Evolutionary conservation across 805 yeast species (phyloP), one percentile per base, ranked within the genome.

Genomic region (Kuraishia floccosa): DNA sequence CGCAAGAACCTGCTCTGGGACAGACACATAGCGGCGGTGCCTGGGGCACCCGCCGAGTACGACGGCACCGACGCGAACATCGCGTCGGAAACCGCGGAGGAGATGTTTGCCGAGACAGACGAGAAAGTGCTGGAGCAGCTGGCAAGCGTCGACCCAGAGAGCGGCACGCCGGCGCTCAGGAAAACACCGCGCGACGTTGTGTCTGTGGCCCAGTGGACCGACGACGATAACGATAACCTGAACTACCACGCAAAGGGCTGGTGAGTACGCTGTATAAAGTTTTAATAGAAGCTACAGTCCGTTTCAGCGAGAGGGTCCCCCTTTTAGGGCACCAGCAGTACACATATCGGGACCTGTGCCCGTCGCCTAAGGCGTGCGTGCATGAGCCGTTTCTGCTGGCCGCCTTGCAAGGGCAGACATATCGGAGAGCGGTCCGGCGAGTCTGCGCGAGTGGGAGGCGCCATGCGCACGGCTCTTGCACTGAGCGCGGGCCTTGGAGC

Each of bases 161-260:
- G 16, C 15, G 14, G 20, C 14, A 13, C 25, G 25, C n/a, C 11
- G 16, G 27, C 12, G 5, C 27, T n/a, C 19, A 16, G 20, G 9
- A 14, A 23, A 23, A 18, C 21, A 13, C 14, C 21, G 17, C 25
- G 12, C 8, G 28, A 26, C 16, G 33, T 25, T 12, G 33, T 25
- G n/a, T 12, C 23, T 13, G 16, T 16, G 16, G 25, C 9, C 4
- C 16, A 20, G 5, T 25, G 15, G 9, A n/a, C 24, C 15, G 34
- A 31, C 11, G 34, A 31, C 12, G 30, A 26, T 12, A 13, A 25
- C 7, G 34, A 31, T 17, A 31, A 31, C 18, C 12, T 18, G 17
- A 31, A 27, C 13, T 31, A 31, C 20, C 30, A 26, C 15, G 34
- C 34, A 9, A 31, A 22, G 27, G 34, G 34, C 2, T 31, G 34